These are phyloP conservation scores for Boletus mariae DNA, from an alignment of 1,284 basidiomycete species.

Conservation along the genomic window DNA sequence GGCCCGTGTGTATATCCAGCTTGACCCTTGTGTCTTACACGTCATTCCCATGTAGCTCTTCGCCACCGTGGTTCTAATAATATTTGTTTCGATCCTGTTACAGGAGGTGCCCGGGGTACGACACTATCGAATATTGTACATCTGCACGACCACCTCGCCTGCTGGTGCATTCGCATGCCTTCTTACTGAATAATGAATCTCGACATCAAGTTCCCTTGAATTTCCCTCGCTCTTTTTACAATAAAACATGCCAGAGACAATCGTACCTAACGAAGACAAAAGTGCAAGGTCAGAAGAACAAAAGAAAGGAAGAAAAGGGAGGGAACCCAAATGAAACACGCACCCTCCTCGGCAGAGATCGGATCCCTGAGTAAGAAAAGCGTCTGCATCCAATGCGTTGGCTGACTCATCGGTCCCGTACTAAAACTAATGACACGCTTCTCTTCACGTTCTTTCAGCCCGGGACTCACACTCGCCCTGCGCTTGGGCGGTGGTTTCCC, in stretches of 20 bases:
- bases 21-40: neutral
- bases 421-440: slow-evolving; percentile 79
- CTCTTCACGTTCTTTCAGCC: slow-evolving; percentile 38
- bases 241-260: slow-evolving; percentile 78
- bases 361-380: slow-evolving; percentile 84
- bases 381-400: slow-evolving; percentile 99
- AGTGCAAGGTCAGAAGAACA: neutral
- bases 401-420: slow-evolving; percentile 81
- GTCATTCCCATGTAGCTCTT: neutral
- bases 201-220: slow-evolving; percentile 85
- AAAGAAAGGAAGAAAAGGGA: neutral
- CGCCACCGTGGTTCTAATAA: neutral
- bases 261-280: slow-evolving; percentile 49
- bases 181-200: slow-evolving; percentile 79
- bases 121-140: slow-evolving; percentile 68
- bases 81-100: neutral
- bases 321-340: slow-evolving; percentile 16
- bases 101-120: neutral
- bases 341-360: slow-evolving; percentile 70
- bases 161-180: slow-evolving; percentile 29
- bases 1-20: no score
- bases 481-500: slow-evolving; percentile 54
- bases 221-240: slow-evolving; percentile 82
- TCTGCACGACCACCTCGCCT: slow-evolving; percentile 58
- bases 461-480: slow-evolving; percentile 39